Base-by-base conservation (phyloP, 768 basidiomycete genomes). In the Harrya chromipes region DNA sequence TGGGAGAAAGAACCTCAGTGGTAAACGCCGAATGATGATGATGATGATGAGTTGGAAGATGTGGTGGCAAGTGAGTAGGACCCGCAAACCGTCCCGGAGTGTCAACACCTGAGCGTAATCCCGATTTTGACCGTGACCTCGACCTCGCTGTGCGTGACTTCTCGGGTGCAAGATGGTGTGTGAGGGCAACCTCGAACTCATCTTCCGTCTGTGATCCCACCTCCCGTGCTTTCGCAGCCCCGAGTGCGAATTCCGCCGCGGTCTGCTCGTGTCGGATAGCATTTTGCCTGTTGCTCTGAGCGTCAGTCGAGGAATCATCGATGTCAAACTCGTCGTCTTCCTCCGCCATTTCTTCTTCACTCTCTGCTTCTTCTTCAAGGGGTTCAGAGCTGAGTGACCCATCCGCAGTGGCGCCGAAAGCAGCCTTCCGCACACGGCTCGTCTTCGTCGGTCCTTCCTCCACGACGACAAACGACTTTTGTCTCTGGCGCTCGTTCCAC, bases 401-500 rank as follows among this genome's bases (percentile, higher is more conserved):
- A 16, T 60, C 48, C 7, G n/a, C 29, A 20, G 36, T 16, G 24
- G 58, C 23, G 27, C 42, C 46, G 21, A 53, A 46, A 21, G 35
- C 33, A 21, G 39, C 46, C 45, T 47, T 63, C 56, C 55, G 62
- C 17, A 29, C 39, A 40, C 56, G 57, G 59, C 64, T 67, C 52
- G 66, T 71, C 56, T 79, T 79, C 14, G 71, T 61, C 1, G 85
- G 82, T 27, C 81, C 84, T 62, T 97, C 94, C 66, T 98, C 97
- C 20, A 99, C 92, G 17, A 99, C 90, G 37, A 98, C 97, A 58
- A 98, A 98, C 6, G 94, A 97, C 66, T 98, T 99, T 65, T 99
- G 97, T 40, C 97, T 83, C 70, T 98, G 93, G 20, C 95, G 84
- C 69, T 99, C 95, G 72, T 99, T 99, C 97, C 97, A 98, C 67